Evolutionary conservation across 768 basidiomycete genomes (phyloP).

Genomic region (Exidia glandulosa): DNA sequence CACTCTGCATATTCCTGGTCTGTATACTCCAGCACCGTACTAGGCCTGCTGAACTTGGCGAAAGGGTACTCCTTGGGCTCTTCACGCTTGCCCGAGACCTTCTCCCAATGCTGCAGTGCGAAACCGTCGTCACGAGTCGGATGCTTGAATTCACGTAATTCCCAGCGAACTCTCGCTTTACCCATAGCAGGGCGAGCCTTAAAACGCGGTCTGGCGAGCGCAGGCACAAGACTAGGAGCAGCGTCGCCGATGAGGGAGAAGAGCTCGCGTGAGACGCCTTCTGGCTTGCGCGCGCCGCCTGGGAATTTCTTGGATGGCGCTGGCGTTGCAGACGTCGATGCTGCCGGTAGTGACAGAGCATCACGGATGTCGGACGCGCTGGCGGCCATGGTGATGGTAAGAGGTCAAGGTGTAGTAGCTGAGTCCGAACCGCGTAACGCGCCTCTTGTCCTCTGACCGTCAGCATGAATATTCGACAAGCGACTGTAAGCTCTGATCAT

Average conservation of each 20-base stretch:
- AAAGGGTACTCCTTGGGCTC: conserved; percentile 58
- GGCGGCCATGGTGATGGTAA: too few species aligned
- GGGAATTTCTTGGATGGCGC: conserved; percentile 33
- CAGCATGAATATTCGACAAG: background rate
- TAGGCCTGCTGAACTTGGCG: conserved; percentile 67
- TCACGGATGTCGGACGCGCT: conserved; percentile 72
- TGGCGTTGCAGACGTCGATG: conserved; percentile 9
- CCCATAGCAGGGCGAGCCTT: conserved; percentile 79
- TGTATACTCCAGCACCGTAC: conserved; percentile 58
- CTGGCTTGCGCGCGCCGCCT: conserved; percentile 50
- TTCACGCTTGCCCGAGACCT: conserved; percentile 35
- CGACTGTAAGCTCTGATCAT: background rate
- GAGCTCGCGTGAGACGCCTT: conserved; percentile 87
- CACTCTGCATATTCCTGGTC: conserved; percentile 80
- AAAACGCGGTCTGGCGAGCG: conserved; percentile 69
- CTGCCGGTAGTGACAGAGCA: conserved; percentile 55
- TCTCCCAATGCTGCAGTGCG: conserved; percentile 78
- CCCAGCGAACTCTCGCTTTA: conserved; percentile 36
- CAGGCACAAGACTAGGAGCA: conserved; percentile 72
- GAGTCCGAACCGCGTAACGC: too few species aligned
- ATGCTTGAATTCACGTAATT: conserved; percentile 64
- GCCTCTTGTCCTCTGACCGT: too few species aligned
- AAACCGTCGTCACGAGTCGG: conserved; percentile 54
- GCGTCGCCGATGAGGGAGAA: conserved; percentile 93
- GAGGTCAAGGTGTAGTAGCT: too few species aligned